Conservation (phyloP, 768 basidiomycete genomes). For the Mrakia gelida region DNA sequence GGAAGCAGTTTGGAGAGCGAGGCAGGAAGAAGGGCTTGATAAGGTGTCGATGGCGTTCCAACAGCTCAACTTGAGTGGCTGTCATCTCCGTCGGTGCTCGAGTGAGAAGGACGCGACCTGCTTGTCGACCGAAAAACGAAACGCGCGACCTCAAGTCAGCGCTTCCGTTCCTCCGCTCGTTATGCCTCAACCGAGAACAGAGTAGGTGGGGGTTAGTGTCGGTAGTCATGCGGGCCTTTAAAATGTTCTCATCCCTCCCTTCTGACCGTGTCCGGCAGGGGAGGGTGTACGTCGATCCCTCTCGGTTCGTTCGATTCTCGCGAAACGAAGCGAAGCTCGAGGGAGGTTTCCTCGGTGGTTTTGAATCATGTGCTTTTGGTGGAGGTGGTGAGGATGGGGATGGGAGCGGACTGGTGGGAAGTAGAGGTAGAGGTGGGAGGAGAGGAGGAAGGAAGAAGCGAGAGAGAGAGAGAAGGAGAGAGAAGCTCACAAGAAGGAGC, state of each 20-base stretch:
- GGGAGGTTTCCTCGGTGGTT: conserved; percentile 8
- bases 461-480: neutral
- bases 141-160: neutral
- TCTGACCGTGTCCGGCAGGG: neutral
- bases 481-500: neutral
- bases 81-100: too few relatives aligned
- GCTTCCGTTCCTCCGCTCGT: neutral
- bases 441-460: neutral
- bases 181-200: neutral
- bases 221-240: conserved; percentile 16
- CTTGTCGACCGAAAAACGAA: neutral
- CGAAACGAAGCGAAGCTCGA: neutral
- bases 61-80: too few relatives aligned
- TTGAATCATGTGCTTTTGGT: neutral
- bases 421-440: neutral
- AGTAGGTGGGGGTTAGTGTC: neutral
- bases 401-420: neutral
- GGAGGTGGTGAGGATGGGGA: neutral
- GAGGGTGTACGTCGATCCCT: conserved; percentile 4
- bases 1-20: neutral
- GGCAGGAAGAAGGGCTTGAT: too few relatives aligned
- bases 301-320: neutral
- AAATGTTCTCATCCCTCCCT: conserved; percentile 15
- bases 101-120: too few relatives aligned
- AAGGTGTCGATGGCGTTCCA: too few relatives aligned